A percentile compares a stretch with the other conserved stretches of the same genome.
phyloP scores from a whole-genome alignment of 1,139 yeast genomes.

The Geotrichum australiense region DNA sequence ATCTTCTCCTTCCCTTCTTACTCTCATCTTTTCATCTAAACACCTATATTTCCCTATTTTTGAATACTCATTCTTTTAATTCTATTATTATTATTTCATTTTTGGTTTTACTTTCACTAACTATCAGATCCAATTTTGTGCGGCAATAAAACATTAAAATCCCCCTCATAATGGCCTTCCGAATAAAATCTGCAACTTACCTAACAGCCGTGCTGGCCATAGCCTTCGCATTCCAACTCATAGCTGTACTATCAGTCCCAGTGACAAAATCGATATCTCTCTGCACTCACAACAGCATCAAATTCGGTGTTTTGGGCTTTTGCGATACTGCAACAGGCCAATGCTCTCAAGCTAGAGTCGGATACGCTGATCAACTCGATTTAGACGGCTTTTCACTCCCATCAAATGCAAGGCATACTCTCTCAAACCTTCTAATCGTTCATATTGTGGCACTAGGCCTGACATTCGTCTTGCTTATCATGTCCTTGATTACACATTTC shows the following conservation, averaged over 20 bases:
- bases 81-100: neutral
- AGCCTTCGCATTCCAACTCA: constrained; percentile 48
- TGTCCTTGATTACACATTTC: constrained; percentile 37
- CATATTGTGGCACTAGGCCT: constrained; percentile 81
- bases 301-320: constrained; percentile 84
- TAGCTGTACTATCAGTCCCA: constrained; percentile 58
- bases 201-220: constrained; percentile 38
- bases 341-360: constrained; percentile 49
- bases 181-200: constrained; percentile 37
- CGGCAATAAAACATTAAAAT: too few species aligned
- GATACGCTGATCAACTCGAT: constrained; percentile 37
- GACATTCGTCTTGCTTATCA: constrained; percentile 46
- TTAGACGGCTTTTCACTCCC: constrained; percentile 44
- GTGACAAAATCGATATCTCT: constrained; percentile 46
- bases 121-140: too few species aligned
- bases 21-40: neutral
- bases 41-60: neutral
- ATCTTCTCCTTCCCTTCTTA: neutral
- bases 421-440: constrained; percentile 66
- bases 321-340: constrained; percentile 42
- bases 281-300: constrained; percentile 44
- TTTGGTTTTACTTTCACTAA: neutral
- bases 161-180: constrained; percentile 28
- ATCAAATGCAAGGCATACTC: constrained; percentile 51
- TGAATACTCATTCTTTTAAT: neutral